Conservation (phyloP, 2,329 filamentous ascomycete species). For the Atkinsonella hypoxylon region DNA sequence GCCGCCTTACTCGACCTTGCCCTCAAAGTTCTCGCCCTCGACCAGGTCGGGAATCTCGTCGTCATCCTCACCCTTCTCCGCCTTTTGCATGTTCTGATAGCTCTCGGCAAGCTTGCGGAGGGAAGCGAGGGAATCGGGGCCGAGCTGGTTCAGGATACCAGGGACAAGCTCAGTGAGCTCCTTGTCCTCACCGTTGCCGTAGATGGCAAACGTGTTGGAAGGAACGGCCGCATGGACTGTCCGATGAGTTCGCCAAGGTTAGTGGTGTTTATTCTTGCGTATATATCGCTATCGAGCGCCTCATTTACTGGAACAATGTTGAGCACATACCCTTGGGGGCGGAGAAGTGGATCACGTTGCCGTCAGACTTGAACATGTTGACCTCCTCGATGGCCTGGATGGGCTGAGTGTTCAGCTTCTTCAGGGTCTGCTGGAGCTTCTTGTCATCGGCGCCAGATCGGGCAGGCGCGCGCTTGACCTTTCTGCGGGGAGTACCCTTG, state of each 20-base stretch:
- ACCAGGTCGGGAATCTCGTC: constrained; percentile 97
- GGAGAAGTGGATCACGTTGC: constrained; percentile 99
- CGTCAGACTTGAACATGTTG: constrained; percentile 99
- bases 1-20: constrained; percentile 72
- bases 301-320: neutral
- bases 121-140: constrained; percentile 92
- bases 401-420: constrained; percentile 99
- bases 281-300: neutral
- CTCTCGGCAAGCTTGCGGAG: constrained; percentile 97
- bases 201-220: constrained; percentile 99
- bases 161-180: constrained; percentile 98
- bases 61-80: constrained; percentile 72
- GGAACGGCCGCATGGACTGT: constrained; percentile 92
- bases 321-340: constrained; percentile 77
- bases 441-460: constrained; percentile 94
- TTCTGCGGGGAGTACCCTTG: constrained; percentile 95
- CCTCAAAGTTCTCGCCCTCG: constrained; percentile 95
- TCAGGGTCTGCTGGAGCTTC: constrained; percentile 93
- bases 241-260: neutral
- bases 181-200: constrained; percentile 98
- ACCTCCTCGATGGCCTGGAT: constrained; percentile 99
- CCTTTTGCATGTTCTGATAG: constrained; percentile 99
- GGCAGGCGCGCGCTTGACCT: constrained; percentile 96
- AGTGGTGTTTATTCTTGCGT: neutral
- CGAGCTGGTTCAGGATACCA: constrained; percentile 98